Evolutionary conservation across 306 rosid species (phyloP), one percentile per base, ranked within the genome.

Genomic region (Citrullus mucosospermus): DNA sequence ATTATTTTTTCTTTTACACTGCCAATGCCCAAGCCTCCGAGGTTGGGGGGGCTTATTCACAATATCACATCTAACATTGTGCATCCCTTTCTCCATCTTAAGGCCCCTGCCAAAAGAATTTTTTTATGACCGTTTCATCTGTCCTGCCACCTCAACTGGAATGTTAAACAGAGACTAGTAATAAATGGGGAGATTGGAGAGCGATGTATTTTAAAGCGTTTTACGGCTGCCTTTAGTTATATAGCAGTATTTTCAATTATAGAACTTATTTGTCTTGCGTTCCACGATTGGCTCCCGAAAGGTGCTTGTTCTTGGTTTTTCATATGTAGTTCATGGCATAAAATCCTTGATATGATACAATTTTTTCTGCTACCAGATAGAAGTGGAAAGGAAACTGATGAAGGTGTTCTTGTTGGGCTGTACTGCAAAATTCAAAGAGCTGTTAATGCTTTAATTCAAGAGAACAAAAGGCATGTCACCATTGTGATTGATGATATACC

Each of bases 401-500:
- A 78, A 22, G 78, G 78, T 82, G 91, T 92, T 48, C 86, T 92
- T 86, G 85, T 86, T 82, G 76, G 88, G 78, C 70, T 90, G 75
- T 95, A 86, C 86, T 91, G 87, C 86, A 85, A 90, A 79, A 85
- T 91, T 79, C 90, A 81, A 61, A 86, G 87, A 83, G 81, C 84
- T 77, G 60, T 92, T 80, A 73, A 30, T 66, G 74, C 80, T 76
- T 81, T 85, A 75, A 84, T 82, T 77, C 80, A 87, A 78, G 91
- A 90, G 78, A 84, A 84, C 82, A 81, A 36, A 86, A 80, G 77
- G 63, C 80, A 46, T 77, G 79, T 86, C 72, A 88, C 92, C 79
- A 75, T 92, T 55, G 80, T 95, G 83, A 80, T 95, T 71, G 99
- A 95, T 75, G 99, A 95, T 70, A 78, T 91, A 14, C 88, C 97